A percentile compares a stretch with the other conserved stretches of the same genome.
Evolutionary conservation across 768 basidiomycete species (phyloP).

Genomic region (Hydnomerulius pinastri): DNA sequence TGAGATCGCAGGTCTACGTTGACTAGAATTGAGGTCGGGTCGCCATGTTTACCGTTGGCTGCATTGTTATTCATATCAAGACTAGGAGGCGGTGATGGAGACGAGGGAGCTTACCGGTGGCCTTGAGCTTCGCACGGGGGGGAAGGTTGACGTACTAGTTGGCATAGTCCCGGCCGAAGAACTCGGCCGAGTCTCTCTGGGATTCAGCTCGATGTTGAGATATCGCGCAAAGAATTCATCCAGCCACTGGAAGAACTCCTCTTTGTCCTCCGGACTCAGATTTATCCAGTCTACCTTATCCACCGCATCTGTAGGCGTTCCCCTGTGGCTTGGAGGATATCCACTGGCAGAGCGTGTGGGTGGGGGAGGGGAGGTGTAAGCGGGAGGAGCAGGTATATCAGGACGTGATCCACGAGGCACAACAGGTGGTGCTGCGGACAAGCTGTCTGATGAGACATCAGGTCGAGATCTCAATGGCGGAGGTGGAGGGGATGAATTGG

Average conservation of each 20-base stretch:
- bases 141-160: not conserved
- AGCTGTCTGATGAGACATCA: slow-evolving; percentile 6
- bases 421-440: slow-evolving; percentile 7
- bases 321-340: slow-evolving; percentile 19
- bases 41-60: slow-evolving; percentile 24
- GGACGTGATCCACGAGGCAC: slow-evolving; percentile 17
- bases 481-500: slow-evolving; percentile 30
- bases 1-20: no score
- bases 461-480: slow-evolving; percentile 36
- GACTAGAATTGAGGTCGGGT: slow-evolving; percentile 22
- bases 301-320: slow-evolving; percentile 1
- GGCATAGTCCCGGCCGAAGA: not conserved
- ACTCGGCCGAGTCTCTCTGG: not conserved
- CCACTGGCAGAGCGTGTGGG: slow-evolving; percentile 29
- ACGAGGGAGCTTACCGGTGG: slow-evolving; percentile 22
- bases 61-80: not conserved
- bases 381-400: slow-evolving; percentile 12
- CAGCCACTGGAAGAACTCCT: slow-evolving; percentile 74
- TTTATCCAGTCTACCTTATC: slow-evolving; percentile 66
- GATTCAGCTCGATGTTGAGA: slow-evolving; percentile 29
- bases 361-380: slow-evolving; percentile 24
- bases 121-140: not conserved
- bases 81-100: not conserved
- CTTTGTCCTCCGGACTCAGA: slow-evolving; percentile 66
- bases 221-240: slow-evolving; percentile 75